Evolutionary conservation across 2,329 filamentous ascomycete genomes (phyloP).

Genomic region (Botrytis fragariae): DNA sequence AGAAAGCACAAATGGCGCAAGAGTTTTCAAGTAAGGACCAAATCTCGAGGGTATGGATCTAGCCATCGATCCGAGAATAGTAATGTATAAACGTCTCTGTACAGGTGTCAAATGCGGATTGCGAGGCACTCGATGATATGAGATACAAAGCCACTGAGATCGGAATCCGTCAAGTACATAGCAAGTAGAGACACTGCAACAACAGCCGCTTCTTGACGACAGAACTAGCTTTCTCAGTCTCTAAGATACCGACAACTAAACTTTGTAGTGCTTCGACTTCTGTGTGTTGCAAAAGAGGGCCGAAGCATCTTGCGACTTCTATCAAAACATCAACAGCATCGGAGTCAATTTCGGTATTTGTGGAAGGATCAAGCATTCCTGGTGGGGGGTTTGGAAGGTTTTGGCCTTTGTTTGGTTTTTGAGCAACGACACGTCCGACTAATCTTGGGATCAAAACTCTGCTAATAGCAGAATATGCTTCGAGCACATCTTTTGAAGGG

Average conservation of each 20-base stretch:
- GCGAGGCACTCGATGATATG: slow-evolving; percentile 69
- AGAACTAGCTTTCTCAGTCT: slow-evolving; percentile 74
- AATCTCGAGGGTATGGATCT: slow-evolving; percentile 82
- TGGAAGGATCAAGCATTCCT: slow-evolving; percentile 65
- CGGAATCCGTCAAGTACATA: slow-evolving; percentile 72
- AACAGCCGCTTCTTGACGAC: slow-evolving; percentile 94
- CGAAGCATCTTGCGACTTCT: slow-evolving; percentile 87
- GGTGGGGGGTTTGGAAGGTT: slow-evolving; percentile 44
- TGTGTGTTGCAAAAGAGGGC: slow-evolving; percentile 71
- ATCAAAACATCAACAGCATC: slow-evolving; percentile 92
- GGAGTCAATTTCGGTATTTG: slow-evolving; percentile 71
- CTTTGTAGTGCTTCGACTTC: slow-evolving; percentile 82
- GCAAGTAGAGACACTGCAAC: slow-evolving; percentile 83
- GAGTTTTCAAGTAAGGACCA: slow-evolving; percentile 70
- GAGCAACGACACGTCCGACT: slow-evolving; percentile 51
- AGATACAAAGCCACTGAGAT: slow-evolving; percentile 71
- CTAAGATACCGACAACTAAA: slow-evolving; percentile 76
- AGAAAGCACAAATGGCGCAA: slow-evolving; percentile 74
- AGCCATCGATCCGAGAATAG: slow-evolving; percentile 83
- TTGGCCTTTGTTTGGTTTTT: slow-evolving; percentile 41
- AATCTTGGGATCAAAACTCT: slow-evolving; percentile 82
- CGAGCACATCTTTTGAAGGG: slow-evolving; percentile 60
- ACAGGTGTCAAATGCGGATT: slow-evolving; percentile 61
- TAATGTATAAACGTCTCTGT: slow-evolving; percentile 81
- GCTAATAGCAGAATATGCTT: slow-evolving; percentile 78